Evolutionary conservation across 2,329 filamentous ascomycete genomes (phyloP), one percentile per base, ranked within the genome.

Genomic region (Westerdykella aurantiaca): DNA sequence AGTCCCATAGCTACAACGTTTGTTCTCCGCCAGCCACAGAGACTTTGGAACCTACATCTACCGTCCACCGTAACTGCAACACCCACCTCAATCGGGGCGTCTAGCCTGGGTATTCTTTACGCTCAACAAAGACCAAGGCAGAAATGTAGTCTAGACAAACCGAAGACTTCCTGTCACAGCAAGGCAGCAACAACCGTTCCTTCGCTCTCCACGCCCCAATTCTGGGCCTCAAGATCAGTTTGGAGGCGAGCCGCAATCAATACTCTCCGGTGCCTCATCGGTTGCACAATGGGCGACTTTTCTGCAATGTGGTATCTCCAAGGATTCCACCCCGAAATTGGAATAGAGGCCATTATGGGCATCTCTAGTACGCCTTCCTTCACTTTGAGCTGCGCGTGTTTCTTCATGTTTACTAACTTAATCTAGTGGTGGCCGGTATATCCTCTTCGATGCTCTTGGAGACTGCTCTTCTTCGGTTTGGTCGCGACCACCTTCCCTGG

Each of bases 221-320:
- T 71, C 50, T 72, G 69, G 69, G 47, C 51, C 3, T 66, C 56
- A n/a, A 51, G 41, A 10, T 45, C 57, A 10, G 58, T 66, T 0
- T 80, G 77, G 77, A 67, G 61, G 21, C 64, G 77, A n/a, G 74
- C 77, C 0, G 63, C 66, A 0, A 55, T 80, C 50, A 80, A 80
- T 51, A 80, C 78, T 0, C 55, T 77, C 3, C 73, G 77, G 6
- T 81, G 78, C 46, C 67, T 80, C 1, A 60, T 76, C 2, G 77
- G 78, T 6, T 80, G 78, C 50, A 79, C 76, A 0, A 34, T 66
- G 0, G 77, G 77, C n/a, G 77, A 80, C 54, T 80, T 80, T 47
- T 71, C 74, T 1, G 69, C 74, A 0, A 71, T 80, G 66, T 80
- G 77, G 76, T 68, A 71, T 25, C 65, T 81, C 0, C 77, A 80